A percentile compares a stretch with the other conserved stretches of the same genome.
Conservation (phyloP, 352 stramenopile genomes). For the Thalassiosira allenii region DNA sequence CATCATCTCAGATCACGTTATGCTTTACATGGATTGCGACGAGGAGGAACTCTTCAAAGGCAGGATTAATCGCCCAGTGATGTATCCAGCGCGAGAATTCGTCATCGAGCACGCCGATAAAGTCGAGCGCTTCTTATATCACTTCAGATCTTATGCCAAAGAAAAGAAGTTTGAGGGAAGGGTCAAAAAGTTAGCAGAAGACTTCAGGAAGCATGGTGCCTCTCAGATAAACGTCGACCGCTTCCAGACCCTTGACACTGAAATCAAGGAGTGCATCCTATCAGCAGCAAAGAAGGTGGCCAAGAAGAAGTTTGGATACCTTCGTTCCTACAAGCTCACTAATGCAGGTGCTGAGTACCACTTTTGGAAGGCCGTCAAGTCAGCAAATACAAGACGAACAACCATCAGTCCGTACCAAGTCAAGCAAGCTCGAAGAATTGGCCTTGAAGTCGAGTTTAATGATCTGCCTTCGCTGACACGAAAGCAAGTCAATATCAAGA, state of each 20-base stretch:
- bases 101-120: slow-evolving; percentile 26
- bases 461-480: not conserved
- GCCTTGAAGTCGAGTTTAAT: not conserved
- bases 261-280: slow-evolving; percentile 13
- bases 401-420: not conserved
- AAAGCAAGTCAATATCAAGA: not conserved
- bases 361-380: slow-evolving; percentile 35
- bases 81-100: slow-evolving; percentile 15
- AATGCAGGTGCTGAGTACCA: not conserved
- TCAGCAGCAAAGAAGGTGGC: not conserved
- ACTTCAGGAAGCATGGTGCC: not conserved
- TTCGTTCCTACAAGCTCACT: slow-evolving; percentile 25
- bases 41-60: slow-evolving; percentile 14
- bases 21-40: slow-evolving; percentile 34
- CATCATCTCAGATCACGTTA: slow-evolving; percentile 9
- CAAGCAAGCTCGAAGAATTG: not conserved
- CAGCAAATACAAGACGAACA: not conserved
- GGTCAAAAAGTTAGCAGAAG: not conserved
- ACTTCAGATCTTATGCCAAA: not conserved
- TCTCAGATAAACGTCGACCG: not conserved
- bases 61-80: slow-evolving; percentile 10
- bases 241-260: not conserved
- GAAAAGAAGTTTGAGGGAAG: slow-evolving; percentile 16
- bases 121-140: slow-evolving; percentile 10
- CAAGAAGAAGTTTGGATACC: slow-evolving; percentile 30